Conservation (phyloP, 2,329 filamentous ascomycete species). For the Aspergillus udagawae region DNA sequence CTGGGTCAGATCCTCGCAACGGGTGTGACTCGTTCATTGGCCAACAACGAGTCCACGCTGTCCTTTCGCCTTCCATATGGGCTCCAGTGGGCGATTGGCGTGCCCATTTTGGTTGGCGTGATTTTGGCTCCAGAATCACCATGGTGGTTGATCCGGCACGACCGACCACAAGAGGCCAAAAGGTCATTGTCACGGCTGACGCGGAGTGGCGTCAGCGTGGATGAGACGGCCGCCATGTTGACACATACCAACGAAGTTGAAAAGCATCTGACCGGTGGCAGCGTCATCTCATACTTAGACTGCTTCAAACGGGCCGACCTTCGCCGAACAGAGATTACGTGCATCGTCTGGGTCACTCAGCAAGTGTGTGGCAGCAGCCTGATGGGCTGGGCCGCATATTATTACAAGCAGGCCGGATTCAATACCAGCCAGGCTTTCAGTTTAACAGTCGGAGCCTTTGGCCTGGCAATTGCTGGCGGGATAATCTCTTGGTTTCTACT, state of each 20-base stretch:
- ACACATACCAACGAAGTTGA: constrained; percentile 34
- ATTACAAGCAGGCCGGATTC: constrained; percentile 38
- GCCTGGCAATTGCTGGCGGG: constrained; percentile 53
- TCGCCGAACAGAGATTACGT: constrained; percentile 42
- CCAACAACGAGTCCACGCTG: not conserved
- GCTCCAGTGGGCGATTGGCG: constrained; percentile 28
- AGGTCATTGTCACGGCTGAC: constrained; percentile 27
- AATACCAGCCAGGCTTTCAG: constrained; percentile 29
- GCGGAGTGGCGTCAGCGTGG: constrained; percentile 21
- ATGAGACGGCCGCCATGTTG: constrained; percentile 36
- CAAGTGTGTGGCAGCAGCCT: constrained; percentile 27
- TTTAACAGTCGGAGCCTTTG: constrained; percentile 53
- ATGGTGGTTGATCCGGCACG: constrained; percentile 39
- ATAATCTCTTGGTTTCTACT: constrained; percentile 47
- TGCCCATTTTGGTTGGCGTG: constrained; percentile 15
- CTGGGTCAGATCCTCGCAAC: not conserved
- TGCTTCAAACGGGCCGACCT: constrained; percentile 28
- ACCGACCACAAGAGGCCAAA: constrained; percentile 31
- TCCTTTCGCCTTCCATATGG: constrained; percentile 38
- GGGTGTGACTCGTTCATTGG: not conserved
- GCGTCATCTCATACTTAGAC: constrained; percentile 22
- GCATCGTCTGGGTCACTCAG: constrained; percentile 33
- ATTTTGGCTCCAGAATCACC: constrained; percentile 32
- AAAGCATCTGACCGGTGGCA: constrained; percentile 7
- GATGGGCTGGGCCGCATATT: constrained; percentile 32